A percentile compares a stretch with the other conserved stretches of the same genome.
Evolutionary conservation across 116 monocot species (phyloP).

Genomic region (Cymodocea nodosa): DNA sequence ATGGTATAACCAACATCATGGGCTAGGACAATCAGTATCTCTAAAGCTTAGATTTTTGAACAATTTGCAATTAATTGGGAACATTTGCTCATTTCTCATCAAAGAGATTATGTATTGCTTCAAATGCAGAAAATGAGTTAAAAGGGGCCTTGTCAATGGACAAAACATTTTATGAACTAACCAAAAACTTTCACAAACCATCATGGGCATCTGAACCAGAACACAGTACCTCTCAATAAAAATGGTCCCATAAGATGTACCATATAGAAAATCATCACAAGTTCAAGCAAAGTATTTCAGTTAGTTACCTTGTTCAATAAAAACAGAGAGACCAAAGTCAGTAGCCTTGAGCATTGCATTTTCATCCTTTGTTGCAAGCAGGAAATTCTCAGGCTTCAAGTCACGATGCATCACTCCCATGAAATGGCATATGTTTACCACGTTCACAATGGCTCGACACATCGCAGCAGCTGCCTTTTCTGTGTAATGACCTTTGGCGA

Average conservation of each 20-base stretch:
- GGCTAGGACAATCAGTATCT: too few relatives aligned
- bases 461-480: conserved; percentile 36
- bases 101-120: too few relatives aligned
- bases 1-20: too few relatives aligned
- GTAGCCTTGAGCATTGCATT: conserved; percentile 47
- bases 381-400: conserved; percentile 54
- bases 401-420: conserved; percentile 60
- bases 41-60: too few relatives aligned
- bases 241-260: neutral
- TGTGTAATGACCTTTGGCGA: conserved; percentile 39
- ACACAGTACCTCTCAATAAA: neutral
- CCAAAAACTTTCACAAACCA: neutral
- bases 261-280: neutral
- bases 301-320: conserved; percentile 33
- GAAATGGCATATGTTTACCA: conserved; percentile 50
- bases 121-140: too few relatives aligned
- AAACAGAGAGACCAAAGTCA: conserved; percentile 50
- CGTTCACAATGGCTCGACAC: conserved; percentile 29
- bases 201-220: neutral
- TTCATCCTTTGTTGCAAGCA: conserved; percentile 34
- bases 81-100: too few relatives aligned
- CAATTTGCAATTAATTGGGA: too few relatives aligned
- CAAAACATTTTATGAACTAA: too few relatives aligned
- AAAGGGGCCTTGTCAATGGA: too few relatives aligned
- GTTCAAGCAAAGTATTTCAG: neutral